Base-by-base conservation (phyloP, 2,329 filamentous ascomycete species). In the Tolypocladium amazonense region DNA sequence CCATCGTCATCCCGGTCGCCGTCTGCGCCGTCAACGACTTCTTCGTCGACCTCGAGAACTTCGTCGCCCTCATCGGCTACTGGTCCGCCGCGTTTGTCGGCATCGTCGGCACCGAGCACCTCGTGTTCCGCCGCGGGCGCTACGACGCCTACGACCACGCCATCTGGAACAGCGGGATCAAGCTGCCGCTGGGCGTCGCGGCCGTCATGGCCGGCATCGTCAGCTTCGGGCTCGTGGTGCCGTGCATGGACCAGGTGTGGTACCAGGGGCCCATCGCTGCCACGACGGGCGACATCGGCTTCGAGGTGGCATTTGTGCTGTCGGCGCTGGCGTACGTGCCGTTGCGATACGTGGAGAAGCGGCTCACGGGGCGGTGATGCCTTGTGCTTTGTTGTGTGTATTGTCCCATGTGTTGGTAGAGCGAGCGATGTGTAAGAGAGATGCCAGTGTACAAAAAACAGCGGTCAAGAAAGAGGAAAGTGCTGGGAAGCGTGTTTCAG, bases 251-350 rank as follows among this genome's bases (percentile, higher is more conserved):
- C 12, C 81, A 85, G 69, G 79, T 77, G 4, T 87, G 83, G 83
- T 87, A 79, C 66, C 80, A 77, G 11, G 84, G 84, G 0, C 84
- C 84, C 0, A 81, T 87, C 64, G 84, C 83, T 0, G 71, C 77
- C 69, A 78, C 65, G 41, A 85, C 84, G 14, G 85, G 85, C 0
- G 85, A 88, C 63, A 81, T 88, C 68, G 86, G 85, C 0, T 87
- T 88, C 60, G 85, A 88, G 73, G 72, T 85, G 68, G 84, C 84
- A 0, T 81, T 87, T 66, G 76, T 77, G 35, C 67, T 82, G 59
- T 80, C 78, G 15, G 76, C 70, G 1, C 14, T 82, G 38, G 68
- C 75, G 33, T 83, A 82, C 59, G 56, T 80, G 1, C 78, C 79
- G 3, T 68, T 83, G 15, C 71, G 80, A 8, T 76, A 72, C 65